Evolutionary conservation across 2,329 filamentous ascomycete species (phyloP), one percentile per base, ranked within the genome.

Genomic region (Aspergillus jensenii): DNA sequence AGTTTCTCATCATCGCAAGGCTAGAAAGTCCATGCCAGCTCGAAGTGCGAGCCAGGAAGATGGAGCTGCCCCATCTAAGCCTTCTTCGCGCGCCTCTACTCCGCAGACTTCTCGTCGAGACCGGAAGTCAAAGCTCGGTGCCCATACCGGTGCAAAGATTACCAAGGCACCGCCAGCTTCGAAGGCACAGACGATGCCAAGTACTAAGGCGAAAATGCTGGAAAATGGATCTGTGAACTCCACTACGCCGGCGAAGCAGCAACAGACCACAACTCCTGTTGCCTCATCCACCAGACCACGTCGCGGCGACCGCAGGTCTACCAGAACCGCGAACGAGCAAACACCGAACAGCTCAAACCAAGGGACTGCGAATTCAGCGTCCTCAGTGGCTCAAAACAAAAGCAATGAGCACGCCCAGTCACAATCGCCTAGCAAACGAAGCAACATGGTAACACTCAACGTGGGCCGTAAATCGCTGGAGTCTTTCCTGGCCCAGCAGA

Each of bases 21-120:
- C 56, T 19, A 55, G 64, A 52, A 62, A 61, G 55, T 66, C 65
- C 9, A 58, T 64, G 54, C 52, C 64, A 60, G 9, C 37, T 58
- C 25, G 61, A 65, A 40, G 54, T 17, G 57, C n/a, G n/a, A 37
- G 35, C 11, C 37, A 46, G 25, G 48, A 62, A 25, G 59, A 49
- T 9, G 35, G 17, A 8, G 46, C 35, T n/a, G 40, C 39, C 15
- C 58, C 55, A 15, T 41, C 56, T 15, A 52, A 53, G 31, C 11
- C 50, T 3, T 52, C 59, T 7, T 43, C 61, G 50, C 61, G 44
- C 31, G 40, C 51, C 8, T 58, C 62, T 2, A 65, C 62, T 9
- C 59, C 60, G 2, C 43, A 50, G 25, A 41, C 59, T 14, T 43
- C 58, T 37, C 59, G 60, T 37, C 59, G 44, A 37, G 58, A 62